A percentile compares a stretch with the other conserved stretches of the same genome.
Evolutionary conservation across 306 rosid genomes (phyloP).

Genomic region (Castanospermum australe): DNA sequence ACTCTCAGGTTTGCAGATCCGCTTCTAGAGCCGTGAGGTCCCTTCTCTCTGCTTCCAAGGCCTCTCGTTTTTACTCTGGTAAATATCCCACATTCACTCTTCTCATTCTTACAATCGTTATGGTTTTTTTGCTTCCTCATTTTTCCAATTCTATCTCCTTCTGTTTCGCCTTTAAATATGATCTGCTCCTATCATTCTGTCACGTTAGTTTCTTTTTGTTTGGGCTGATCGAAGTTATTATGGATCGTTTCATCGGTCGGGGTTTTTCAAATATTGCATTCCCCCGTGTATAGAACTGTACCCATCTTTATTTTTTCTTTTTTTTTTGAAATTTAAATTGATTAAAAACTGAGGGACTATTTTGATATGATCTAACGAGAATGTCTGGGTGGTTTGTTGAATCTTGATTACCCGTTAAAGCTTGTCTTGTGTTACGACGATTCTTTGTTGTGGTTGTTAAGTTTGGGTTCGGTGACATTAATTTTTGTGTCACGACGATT

Average conservation of each 20-base stretch:
- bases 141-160: too few relatives aligned
- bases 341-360: not conserved
- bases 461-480: too few relatives aligned
- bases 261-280: not conserved
- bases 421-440: not conserved
- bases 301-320: not conserved
- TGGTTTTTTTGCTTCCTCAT: too few relatives aligned
- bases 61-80: constrained; percentile 71
- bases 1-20: constrained; percentile 65
- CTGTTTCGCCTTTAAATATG: not conserved
- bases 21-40: constrained; percentile 78
- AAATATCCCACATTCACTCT: too few relatives aligned
- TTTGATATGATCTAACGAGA: not conserved
- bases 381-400: not conserved
- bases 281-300: too few relatives aligned
- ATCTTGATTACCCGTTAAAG: not conserved
- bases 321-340: too few relatives aligned
- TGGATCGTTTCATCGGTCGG: not conserved
- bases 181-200: not conserved
- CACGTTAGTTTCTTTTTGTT: not conserved
- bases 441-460: not conserved
- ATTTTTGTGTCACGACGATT: too few relatives aligned
- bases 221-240: not conserved
- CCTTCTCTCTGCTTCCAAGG: constrained; percentile 62
- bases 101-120: too few relatives aligned